Conservation (phyloP, 1,284 basidiomycete genomes). For the Cutaneotrichosporon arboriforme region DNA sequence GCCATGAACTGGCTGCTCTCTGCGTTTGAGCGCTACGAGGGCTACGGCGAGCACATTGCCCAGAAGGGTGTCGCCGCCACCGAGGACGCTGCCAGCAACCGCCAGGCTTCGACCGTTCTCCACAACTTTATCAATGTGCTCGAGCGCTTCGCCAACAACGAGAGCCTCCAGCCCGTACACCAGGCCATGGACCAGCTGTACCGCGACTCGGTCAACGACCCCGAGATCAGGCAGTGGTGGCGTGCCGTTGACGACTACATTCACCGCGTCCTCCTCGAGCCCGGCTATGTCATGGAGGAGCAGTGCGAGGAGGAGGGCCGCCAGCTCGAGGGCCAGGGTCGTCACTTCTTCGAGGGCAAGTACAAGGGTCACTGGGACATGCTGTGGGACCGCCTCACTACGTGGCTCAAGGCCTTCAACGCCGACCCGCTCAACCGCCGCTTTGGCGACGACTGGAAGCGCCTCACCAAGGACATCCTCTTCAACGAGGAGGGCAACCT, state of each 20-base stretch:
- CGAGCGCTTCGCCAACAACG: slow-evolving; percentile 82
- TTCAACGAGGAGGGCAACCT: slow-evolving; percentile 71
- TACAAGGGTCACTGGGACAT: slow-evolving; percentile 79
- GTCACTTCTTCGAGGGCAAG: slow-evolving; percentile 69
- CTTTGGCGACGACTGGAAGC: slow-evolving; percentile 76
- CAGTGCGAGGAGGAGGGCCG: slow-evolving; percentile 60
- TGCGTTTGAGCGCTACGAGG: slow-evolving; percentile 68
- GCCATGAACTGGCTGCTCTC: slow-evolving; percentile 70
- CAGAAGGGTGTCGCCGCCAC: slow-evolving; percentile 50
- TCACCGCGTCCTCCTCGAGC: slow-evolving; percentile 71
- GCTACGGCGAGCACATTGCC: slow-evolving; percentile 40
- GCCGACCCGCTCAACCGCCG: slow-evolving; percentile 76
- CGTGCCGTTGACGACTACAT: slow-evolving; percentile 59
- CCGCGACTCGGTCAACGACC: slow-evolving; percentile 69
- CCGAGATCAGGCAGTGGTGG: slow-evolving; percentile 75
- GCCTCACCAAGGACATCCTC: slow-evolving; percentile 73
- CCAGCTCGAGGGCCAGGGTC: slow-evolving; percentile 63
- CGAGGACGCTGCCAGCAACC: slow-evolving; percentile 51
- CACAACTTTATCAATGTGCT: slow-evolving; percentile 70
- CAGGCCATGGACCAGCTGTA: slow-evolving; percentile 69
- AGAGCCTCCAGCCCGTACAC: slow-evolving; percentile 60
- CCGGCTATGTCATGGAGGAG: slow-evolving; percentile 81
- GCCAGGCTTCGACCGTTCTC: neutral
- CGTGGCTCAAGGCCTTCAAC: slow-evolving; percentile 76
- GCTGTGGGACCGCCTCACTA: slow-evolving; percentile 63